Evolutionary conservation across 768 basidiomycete species (phyloP), one percentile per base, ranked within the genome.

Genomic region (Suillus decipiens): DNA sequence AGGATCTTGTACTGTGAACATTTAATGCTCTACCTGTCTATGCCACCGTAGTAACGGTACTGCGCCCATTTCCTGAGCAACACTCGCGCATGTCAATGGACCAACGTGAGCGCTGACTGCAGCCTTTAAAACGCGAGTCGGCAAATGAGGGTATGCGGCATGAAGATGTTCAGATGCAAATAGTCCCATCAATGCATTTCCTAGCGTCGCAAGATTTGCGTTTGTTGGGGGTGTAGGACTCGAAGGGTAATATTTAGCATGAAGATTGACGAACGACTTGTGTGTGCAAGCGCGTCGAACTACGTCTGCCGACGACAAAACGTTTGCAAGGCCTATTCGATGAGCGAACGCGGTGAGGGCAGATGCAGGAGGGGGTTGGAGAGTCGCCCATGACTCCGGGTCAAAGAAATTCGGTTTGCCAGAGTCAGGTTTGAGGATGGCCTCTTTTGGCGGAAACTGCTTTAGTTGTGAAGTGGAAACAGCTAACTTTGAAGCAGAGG

Each of bases 51-150:
- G 74, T 34, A 96, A 81, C 4, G 89, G 88, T 24, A 83, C 76
- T 22, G 88, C 91, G 64, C 93, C 94, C 81, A 89, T 88, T 76
- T 95, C 92, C 63, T 88, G 86, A 31, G 96, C 96, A 57, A 98
- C 89, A 67, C 82, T 86, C 45, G 92, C 87, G 70, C 93, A 94
- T 6, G 90, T 89, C 67, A 85, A 78, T 17, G 93, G 89, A 15
- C 96, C 96, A 37, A 95, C 96, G 75, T 93, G 92, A 60, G 95
- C 93, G 47, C 92, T 95, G 63, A 96, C 86, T 15, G 93, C 95
- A 7, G 93, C 91, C 77, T 97, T 96, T 68, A 93, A 78, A 28
- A 95, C 95, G 61, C 93, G 88, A 24, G 93, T 95, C 1, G 96
- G 96, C 33, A 99, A 84, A 71, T 96, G 89, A 0, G 96, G 96